phyloP scores from a whole-genome alignment of 2,329 filamentous ascomycete genomes.

The Simplicillium aogashimaense region DNA sequence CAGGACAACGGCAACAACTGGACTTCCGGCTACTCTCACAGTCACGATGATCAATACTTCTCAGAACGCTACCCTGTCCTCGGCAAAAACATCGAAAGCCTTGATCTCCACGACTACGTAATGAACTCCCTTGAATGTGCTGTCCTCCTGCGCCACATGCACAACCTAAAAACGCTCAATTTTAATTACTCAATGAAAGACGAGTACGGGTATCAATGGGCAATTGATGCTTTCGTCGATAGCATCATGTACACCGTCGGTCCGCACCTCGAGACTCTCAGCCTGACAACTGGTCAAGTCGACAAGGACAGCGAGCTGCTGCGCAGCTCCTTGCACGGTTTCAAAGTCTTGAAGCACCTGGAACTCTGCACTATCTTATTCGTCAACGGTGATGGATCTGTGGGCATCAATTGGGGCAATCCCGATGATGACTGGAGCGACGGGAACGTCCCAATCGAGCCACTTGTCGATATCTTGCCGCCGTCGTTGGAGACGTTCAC shows the following conservation, averaged over 20 bases:
- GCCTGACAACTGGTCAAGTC: not conserved
- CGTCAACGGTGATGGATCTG: not conserved
- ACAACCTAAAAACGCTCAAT: not conserved
- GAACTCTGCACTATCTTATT: not conserved
- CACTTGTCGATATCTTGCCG: not conserved
- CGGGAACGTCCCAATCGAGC: not conserved
- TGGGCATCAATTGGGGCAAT: not conserved
- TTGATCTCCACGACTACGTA: not conserved
- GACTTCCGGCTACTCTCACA: too few relatives aligned
- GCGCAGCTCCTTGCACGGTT: not conserved
- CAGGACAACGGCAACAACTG: too few relatives aligned
- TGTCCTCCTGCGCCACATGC: not conserved
- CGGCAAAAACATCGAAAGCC: not conserved
- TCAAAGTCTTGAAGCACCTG: not conserved
- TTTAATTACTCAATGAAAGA: not conserved
- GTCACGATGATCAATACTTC: too few relatives aligned
- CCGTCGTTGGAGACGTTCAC: not conserved
- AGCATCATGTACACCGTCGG: not conserved
- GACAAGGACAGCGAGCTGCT: not conserved
- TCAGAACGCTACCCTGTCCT: not conserved
- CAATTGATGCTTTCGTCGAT: not conserved
- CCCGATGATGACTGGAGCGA: not conserved
- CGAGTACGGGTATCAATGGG: not conserved
- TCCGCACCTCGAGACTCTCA: not conserved
- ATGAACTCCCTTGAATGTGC: not conserved